Conservation (phyloP, 108 stramenopile genomes). For the Skeletonema tropicum region DNA sequence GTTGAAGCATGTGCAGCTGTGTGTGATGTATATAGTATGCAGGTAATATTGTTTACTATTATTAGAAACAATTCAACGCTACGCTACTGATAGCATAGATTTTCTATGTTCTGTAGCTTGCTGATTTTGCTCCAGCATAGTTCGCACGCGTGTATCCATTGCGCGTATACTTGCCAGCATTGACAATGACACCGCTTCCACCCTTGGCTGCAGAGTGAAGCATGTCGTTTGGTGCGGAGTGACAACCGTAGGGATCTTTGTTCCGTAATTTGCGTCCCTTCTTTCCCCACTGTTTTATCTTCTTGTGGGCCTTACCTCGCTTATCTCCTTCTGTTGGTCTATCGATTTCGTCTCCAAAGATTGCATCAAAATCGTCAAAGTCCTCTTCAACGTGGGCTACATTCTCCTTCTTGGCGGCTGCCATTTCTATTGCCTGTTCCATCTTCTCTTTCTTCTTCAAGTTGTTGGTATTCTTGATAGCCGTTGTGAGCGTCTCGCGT, state of each 20-base stretch:
- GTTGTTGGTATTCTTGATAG: conserved; percentile 64
- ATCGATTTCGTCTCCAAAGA: conserved; percentile 43
- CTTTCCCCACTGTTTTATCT: conserved; percentile 84
- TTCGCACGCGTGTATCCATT: conserved; percentile 66
- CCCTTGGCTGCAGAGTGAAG: conserved; percentile 23
- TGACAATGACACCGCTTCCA: conserved; percentile 53
- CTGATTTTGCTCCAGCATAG: conserved; percentile 59
- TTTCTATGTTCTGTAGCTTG: conserved; percentile 1
- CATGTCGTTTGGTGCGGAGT: conserved; percentile 67
- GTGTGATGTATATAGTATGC: neutral
- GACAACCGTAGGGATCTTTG: conserved; percentile 92
- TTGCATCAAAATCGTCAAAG: conserved; percentile 31
- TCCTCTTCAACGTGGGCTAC: conserved; percentile 16
- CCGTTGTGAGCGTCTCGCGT: conserved; percentile 69
- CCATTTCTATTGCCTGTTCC: conserved; percentile 27
- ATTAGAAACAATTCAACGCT: neutral
- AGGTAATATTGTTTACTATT: neutral
- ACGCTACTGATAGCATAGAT: conserved; percentile 3
- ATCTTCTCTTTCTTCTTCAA: conserved; percentile 60
- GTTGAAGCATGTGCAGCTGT: too few relatives aligned
- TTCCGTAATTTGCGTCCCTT: conserved; percentile 87
- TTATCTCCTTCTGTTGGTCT: conserved; percentile 36
- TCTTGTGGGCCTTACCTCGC: conserved; percentile 59
- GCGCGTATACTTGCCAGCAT: conserved; percentile 72
- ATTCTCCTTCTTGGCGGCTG: conserved; percentile 10